Evolutionary conservation across 2,329 filamentous ascomycete genomes (phyloP).

Genomic region (Daldinia eschscholtzii): DNA sequence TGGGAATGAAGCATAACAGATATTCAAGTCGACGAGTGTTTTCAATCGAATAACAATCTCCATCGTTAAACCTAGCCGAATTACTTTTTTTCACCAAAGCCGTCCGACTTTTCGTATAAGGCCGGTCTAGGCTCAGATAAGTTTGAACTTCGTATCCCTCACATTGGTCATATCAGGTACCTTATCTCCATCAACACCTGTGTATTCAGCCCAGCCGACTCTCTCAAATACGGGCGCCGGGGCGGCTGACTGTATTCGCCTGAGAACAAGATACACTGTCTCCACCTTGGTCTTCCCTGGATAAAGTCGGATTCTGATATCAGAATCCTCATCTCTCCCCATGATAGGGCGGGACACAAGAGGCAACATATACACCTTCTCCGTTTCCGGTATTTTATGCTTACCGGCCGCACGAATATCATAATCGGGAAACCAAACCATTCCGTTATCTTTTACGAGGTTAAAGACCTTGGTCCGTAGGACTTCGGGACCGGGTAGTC

Average conservation of each 20-base stretch:
- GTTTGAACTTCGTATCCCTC: conserved; percentile 15
- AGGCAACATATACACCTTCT: conserved; percentile 11
- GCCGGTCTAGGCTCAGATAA: conserved; percentile 6
- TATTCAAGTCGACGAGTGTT: background rate
- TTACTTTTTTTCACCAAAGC: background rate
- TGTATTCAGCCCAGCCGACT: conserved; percentile 25
- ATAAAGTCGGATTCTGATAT: conserved; percentile 13
- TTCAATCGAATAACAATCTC: background rate
- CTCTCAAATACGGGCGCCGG: conserved; percentile 13
- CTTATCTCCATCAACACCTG: conserved; percentile 13
- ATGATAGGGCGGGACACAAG: conserved; percentile 14
- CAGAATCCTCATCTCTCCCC: conserved; percentile 2
- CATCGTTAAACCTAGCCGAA: background rate
- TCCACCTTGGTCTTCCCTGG: conserved; percentile 10
- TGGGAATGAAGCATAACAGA: too few species aligned
- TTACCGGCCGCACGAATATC: conserved; percentile 3
- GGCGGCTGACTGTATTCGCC: background rate
- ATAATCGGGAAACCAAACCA: conserved; percentile 14
- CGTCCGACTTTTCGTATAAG: background rate
- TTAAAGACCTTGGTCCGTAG: background rate
- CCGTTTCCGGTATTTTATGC: conserved; percentile 3
- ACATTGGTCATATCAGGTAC: conserved; percentile 15
- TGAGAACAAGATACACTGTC: conserved; percentile 19
- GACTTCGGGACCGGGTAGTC: background rate
- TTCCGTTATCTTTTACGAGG: conserved; percentile 13